phyloP scores from a whole-genome alignment of 2,329 filamentous ascomycete genomes.

The Scedosporium aurantiacum region DNA sequence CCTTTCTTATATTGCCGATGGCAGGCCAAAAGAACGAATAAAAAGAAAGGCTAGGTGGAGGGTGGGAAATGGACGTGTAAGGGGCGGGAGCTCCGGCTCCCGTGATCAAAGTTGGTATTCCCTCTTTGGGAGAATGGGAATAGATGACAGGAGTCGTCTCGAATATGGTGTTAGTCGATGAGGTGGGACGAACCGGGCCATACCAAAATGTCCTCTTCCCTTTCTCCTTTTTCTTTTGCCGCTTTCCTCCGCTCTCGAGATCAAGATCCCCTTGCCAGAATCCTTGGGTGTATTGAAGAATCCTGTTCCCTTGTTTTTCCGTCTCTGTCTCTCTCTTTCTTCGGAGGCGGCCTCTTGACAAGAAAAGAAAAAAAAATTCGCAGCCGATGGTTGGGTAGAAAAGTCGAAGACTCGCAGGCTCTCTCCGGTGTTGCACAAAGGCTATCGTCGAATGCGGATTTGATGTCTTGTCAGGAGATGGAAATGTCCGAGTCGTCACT shows the following conservation, averaged over 20 bases:
- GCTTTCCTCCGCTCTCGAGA: neutral
- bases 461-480: neutral
- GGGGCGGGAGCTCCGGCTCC: neutral
- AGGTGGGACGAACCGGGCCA: neutral
- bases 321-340: no score
- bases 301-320: neutral
- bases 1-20: neutral
- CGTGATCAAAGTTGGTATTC: constrained; percentile 2
- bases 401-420: neutral
- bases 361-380: no score
- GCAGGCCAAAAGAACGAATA: neutral
- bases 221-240: neutral
- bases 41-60: neutral
- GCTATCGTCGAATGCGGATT: neutral
- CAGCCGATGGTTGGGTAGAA: neutral
- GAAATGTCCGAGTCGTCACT: no score
- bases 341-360: no score
- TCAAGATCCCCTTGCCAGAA: neutral
- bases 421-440: neutral
- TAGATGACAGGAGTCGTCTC: neutral
- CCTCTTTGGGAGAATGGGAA: neutral
- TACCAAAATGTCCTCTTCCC: neutral
- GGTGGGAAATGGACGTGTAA: neutral
- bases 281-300: neutral
- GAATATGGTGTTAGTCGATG: constrained; percentile 1